Base-by-base conservation (phyloP, 257 asterid species). In the Linaria vulgaris region DNA sequence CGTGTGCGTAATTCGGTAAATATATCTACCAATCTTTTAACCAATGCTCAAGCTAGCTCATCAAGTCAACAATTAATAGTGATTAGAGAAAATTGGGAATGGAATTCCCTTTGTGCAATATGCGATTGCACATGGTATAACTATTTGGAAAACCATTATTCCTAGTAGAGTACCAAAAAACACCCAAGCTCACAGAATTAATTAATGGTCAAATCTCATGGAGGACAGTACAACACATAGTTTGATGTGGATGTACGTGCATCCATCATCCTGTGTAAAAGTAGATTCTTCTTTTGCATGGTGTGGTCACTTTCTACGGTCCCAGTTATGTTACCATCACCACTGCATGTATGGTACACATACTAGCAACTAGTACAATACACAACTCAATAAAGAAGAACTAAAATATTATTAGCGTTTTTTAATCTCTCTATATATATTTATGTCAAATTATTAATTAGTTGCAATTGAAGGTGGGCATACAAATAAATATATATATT, bases 231-330 rank as follows among this genome's bases (percentile, higher is more conserved):
- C 37, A 30, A 75, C 69, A 8, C 37, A 49, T 72, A 64, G 75
- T 61, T 34, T 58, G 66, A 65, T 77, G 74, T 64, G 69, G 83
- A 64, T 74, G 81, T 78, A 74, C 76, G 80, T 64, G 72, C 75
- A 76, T 69, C 24, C 75, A 76, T 69, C 24, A 31, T 67, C 63
- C 69, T 45, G 38, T 34, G 19, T 39, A 75, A 75, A 78, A 89
- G 86, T 73, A 77, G 87, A 73, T 87, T 76, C 86, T 87, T 74
- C 86, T 84, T 83, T 78, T 79, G 85, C 88, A 88, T 78, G 82
- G 80, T 85, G 79, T 68, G 71, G 96, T 88, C 94, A 82, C 72
- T 85, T 84, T 85, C 90, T 69, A 64, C 73, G 69, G 84, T 72
- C 71, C 72, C 73, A 66, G 48, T 75, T 78, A 72, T 73, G 78